Evolutionary conservation across 495 filamentous ascomycete genomes (phyloP).

Genomic region (Xylaria nigripes): DNA sequence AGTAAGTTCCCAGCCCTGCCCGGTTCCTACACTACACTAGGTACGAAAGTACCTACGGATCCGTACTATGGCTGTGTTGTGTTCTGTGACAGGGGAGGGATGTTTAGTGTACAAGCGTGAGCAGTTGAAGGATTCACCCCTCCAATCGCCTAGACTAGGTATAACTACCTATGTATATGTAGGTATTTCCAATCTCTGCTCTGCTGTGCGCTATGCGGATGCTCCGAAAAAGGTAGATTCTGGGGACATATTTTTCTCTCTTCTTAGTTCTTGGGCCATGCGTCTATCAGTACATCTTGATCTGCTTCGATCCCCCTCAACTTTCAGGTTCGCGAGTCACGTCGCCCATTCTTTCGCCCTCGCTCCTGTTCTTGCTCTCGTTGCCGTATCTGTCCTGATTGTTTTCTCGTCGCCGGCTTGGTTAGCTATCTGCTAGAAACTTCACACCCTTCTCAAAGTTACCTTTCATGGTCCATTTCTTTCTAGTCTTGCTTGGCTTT

Average conservation of each 20-base stretch:
- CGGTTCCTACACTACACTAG: conserved; percentile 5
- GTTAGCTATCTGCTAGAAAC: conserved; percentile 13
- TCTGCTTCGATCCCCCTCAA: conserved; percentile 7
- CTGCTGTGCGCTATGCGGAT: neutral
- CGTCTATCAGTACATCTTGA: conserved; percentile 2
- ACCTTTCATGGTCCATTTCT: conserved; percentile 12
- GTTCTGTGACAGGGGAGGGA: conserved; percentile 9
- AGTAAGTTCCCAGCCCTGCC: conserved; percentile 14
- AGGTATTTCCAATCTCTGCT: conserved; percentile 12
- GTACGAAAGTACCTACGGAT: no score
- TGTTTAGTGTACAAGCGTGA: conserved; percentile 8
- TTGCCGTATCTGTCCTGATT: conserved; percentile 1
- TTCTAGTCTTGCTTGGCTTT: conserved; percentile 10
- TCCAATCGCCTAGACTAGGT: conserved; percentile 21
- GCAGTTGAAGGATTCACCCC: conserved; percentile 30
- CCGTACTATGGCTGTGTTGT: neutral
- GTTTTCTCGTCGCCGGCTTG: conserved; percentile 20
- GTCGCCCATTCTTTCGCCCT: conserved; percentile 9
- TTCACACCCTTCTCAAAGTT: conserved; percentile 7
- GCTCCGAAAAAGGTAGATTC: conserved; percentile 6
- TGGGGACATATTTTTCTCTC: neutral
- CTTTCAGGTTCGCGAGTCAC: conserved; percentile 11
- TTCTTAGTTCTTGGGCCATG: conserved; percentile 9
- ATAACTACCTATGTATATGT: neutral
- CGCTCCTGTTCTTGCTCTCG: conserved; percentile 4